Evolutionary conservation across 2,329 filamentous ascomycete genomes (phyloP), one percentile per base, ranked within the genome.

Genomic region (Seiridium cupressi): DNA sequence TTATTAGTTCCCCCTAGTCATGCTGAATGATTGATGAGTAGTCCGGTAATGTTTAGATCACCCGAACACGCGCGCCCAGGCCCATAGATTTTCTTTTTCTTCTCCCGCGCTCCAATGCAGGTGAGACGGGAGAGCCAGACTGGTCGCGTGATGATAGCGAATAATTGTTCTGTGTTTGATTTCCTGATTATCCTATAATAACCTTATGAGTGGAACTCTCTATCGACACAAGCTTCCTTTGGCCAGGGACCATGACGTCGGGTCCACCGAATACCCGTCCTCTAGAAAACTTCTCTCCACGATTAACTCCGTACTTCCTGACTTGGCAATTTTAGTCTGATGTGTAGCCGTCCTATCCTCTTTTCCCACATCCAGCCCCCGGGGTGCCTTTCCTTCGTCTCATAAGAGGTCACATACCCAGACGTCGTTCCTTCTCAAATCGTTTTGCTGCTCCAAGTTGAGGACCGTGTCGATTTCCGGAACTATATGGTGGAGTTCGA

Each of bases 221-320:
- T 42, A 34, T 55, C 31, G 31, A 44, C 44, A 58, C 44, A 51
- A 49, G 42, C 55, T 49, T 49, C 46, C 35, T 40, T 46, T 40
- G 6, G 11, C 55, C 46, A 46, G 18, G 35, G 26, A 46, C 46
- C 34, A 58, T 58, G 55, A 58, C 44, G 55, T 58, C 34, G 42
- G 55, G 32, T 36, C 55, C 55, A 58, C 55, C 40, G 46, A 58
- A 51, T 51, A 40, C 55, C 55, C 55, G 55, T 58, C 35, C 34
- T 18, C 46, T 49, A 40, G 46, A 58, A 49, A 51, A 51, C 40
- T 49, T 42, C 55, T 51, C 46, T 51, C 44, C 44, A 46, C 46
- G 34, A 40, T 51, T 35, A 46, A 49, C 46, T 36, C 55, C 36
- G 47, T 36, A 58, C 40, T 49, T 10, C 46, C 35, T 32, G 13